These are phyloP conservation scores for Anisodus tanguticus DNA, from an alignment of 257 asterid genomes.

Conservation along the genomic window DNA sequence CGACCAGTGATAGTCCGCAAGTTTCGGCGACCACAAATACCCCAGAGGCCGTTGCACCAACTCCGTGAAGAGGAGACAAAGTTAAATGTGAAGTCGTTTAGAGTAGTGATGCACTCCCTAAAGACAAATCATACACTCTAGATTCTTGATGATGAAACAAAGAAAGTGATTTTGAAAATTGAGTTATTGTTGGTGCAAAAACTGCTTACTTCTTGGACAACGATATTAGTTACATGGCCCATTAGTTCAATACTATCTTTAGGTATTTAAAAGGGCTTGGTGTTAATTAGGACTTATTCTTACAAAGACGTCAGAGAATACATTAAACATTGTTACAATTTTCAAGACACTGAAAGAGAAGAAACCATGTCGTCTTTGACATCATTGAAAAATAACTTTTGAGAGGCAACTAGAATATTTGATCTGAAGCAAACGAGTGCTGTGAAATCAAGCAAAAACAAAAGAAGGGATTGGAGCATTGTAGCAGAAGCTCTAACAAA, in stretches of 20 bases:
- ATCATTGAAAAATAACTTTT: background rate
- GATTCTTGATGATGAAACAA: background rate
- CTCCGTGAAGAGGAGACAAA: slow-evolving; percentile 14
- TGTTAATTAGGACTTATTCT: background rate
- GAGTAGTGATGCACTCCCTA: background rate
- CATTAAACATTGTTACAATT: background rate
- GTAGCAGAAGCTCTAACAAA: too few relatives aligned
- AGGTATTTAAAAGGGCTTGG: slow-evolving; percentile 11
- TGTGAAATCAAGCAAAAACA: too few relatives aligned
- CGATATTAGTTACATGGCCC: background rate
- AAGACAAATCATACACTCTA: background rate
- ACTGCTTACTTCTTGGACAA: background rate
- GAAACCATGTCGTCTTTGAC: background rate
- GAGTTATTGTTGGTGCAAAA: background rate
- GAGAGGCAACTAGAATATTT: too few relatives aligned
- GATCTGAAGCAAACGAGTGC: too few relatives aligned
- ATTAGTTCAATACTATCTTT: background rate
- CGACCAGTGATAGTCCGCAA: background rate
- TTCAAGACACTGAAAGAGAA: background rate
- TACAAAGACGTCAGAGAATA: background rate
- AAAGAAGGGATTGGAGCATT: too few relatives aligned
- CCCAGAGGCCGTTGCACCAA: background rate
- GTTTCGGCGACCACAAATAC: background rate
- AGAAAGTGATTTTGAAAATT: background rate
- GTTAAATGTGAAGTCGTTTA: background rate